These are phyloP conservation scores for Trichoderma brevicompactum DNA, from an alignment of 2,329 filamentous ascomycete genomes.

Conservation along the genomic window DNA sequence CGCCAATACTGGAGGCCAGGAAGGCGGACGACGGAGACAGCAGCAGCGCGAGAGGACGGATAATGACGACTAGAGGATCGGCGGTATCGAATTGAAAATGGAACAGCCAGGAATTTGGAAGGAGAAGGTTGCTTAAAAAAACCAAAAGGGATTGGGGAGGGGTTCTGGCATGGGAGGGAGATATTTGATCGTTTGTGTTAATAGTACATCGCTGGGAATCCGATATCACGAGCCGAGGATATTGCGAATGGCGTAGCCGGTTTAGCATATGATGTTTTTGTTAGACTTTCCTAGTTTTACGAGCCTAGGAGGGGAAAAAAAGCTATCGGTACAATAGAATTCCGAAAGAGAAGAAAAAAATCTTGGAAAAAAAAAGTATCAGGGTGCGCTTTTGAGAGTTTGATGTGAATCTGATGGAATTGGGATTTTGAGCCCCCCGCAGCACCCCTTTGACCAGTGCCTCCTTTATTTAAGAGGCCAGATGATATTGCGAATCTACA, in stretches of 20 bases:
- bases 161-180: slow-evolving; percentile 28
- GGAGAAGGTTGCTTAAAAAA: not conserved
- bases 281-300: slow-evolving; percentile 30
- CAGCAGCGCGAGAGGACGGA: slow-evolving; percentile 54
- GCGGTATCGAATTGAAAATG: slow-evolving; percentile 21
- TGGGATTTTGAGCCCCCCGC: not conserved
- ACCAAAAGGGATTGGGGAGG: slow-evolving; percentile 31
- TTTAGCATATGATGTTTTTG: slow-evolving; percentile 43
- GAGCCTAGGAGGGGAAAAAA: slow-evolving; percentile 20
- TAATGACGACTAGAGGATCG: slow-evolving; percentile 56
- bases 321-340: slow-evolving; percentile 28
- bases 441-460: not conserved
- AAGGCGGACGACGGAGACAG: slow-evolving; percentile 39
- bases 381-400: not conserved
- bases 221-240: slow-evolving; percentile 37
- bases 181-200: slow-evolving; percentile 38
- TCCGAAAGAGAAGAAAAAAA: slow-evolving; percentile 25
- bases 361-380: not conserved
- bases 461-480: too few relatives aligned
- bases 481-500: too few relatives aligned
- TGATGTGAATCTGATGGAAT: not conserved
- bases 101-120: slow-evolving; percentile 10
- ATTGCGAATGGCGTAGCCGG: slow-evolving; percentile 46
- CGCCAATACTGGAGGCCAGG: slow-evolving; percentile 39
- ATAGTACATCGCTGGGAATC: slow-evolving; percentile 42